Evolutionary conservation across 805 yeast species (phyloP).

Genomic region (Kuraishia hungarica): DNA sequence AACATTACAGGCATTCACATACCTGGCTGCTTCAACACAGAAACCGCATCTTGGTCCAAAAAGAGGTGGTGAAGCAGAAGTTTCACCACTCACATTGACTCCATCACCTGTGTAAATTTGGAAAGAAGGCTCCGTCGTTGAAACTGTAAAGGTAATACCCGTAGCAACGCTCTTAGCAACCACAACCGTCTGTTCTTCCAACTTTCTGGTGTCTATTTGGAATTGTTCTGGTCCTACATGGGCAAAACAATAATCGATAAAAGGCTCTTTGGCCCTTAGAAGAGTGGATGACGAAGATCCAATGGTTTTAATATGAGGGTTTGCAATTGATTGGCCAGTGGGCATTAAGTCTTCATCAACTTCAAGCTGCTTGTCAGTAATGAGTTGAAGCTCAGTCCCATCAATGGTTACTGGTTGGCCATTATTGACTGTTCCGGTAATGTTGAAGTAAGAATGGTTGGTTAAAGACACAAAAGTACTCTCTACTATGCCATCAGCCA

Average conservation of each 20-base stretch:
- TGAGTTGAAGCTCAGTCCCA: constrained; percentile 29
- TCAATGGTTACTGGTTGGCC: constrained; percentile 20
- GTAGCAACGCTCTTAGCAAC: constrained; percentile 38
- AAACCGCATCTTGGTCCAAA: constrained; percentile 39
- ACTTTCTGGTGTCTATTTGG: constrained; percentile 35
- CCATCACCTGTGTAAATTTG: constrained; percentile 59
- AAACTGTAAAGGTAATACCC: constrained; percentile 29
- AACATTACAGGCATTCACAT: constrained; percentile 42
- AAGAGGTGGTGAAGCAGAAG: constrained; percentile 11
- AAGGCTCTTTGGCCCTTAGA: constrained; percentile 10
- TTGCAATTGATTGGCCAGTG: constrained; percentile 33
- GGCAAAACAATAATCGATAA: constrained; percentile 42
- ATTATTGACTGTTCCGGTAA: constrained; percentile 10
- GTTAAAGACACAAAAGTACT: constrained; percentile 49
- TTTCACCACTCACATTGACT: constrained; percentile 21
- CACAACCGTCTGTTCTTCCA: constrained; percentile 25
- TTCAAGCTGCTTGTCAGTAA: constrained; percentile 30
- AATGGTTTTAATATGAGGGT: constrained; percentile 17
- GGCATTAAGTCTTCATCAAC: constrained; percentile 31
- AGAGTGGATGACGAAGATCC: constrained; percentile 11
- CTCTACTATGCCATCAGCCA: constrained; percentile 23
- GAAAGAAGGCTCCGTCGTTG: constrained; percentile 58
- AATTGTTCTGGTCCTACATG: constrained; percentile 19
- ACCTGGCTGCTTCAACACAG: constrained; percentile 56
- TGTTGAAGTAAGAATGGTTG: constrained; percentile 56